A percentile compares a stretch with the other conserved stretches of the same genome.
Conservation (phyloP, 805 yeast species). For the Metschnikowia orientalis region DNA sequence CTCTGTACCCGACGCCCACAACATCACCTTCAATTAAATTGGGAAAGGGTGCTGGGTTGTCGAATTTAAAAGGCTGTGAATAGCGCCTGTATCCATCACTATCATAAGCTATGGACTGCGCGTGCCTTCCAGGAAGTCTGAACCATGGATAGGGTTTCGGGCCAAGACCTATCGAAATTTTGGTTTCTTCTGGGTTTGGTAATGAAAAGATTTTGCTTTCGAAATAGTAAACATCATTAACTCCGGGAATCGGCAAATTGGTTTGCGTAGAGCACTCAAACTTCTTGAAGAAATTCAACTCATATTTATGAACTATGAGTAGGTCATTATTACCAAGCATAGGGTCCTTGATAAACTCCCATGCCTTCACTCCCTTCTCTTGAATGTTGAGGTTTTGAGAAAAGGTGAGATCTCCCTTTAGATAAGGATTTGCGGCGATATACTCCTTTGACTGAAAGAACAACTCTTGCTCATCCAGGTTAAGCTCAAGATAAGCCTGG, state of each 20-base stretch:
- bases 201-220: slow-evolving; percentile 79
- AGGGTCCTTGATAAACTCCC: slow-evolving; percentile 70
- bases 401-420: slow-evolving; percentile 43
- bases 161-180: slow-evolving; percentile 72
- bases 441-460: slow-evolving; percentile 62
- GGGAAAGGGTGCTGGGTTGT: slow-evolving; percentile 53
- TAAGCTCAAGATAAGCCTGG: slow-evolving; percentile 37
- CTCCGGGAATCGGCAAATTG: slow-evolving; percentile 78
- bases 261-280: slow-evolving; percentile 68
- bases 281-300: slow-evolving; percentile 53
- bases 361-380: slow-evolving; percentile 84
- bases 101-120: slow-evolving; percentile 82
- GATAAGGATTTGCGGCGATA: slow-evolving; percentile 30
- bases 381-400: slow-evolving; percentile 67
- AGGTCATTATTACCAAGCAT: slow-evolving; percentile 54
- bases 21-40: slow-evolving; percentile 77
- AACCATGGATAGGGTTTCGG: slow-evolving; percentile 91
- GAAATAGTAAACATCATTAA: slow-evolving; percentile 82
- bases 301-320: slow-evolving; percentile 60
- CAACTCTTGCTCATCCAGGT: slow-evolving; percentile 65
- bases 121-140: slow-evolving; percentile 87
- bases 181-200: slow-evolving; percentile 50
- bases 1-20: slow-evolving; percentile 84
- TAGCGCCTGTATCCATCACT: slow-evolving; percentile 76
- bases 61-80: slow-evolving; percentile 64